phyloP scores from a whole-genome alignment of 345 rosid species.

The Gossypium thurberi region DNA sequence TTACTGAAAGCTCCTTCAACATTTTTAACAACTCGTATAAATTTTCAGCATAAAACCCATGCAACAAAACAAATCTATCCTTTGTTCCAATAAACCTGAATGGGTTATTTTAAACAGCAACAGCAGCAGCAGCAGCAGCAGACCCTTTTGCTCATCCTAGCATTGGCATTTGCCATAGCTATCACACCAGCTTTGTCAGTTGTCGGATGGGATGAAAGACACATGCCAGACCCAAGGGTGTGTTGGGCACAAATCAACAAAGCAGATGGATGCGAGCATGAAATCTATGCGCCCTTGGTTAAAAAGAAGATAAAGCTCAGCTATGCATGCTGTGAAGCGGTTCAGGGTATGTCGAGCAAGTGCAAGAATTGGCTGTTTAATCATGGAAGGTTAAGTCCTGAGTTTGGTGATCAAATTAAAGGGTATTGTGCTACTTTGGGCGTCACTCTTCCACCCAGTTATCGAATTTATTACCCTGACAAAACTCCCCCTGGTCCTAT shows the following conservation, averaged over 20 bases:
- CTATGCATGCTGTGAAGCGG: not conserved
- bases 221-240: not conserved
- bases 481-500: not conserved
- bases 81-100: not conserved
- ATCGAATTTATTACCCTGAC: not conserved
- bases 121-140: not conserved
- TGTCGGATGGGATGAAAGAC: not conserved
- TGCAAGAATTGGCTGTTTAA: not conserved
- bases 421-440: not conserved
- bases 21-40: not conserved
- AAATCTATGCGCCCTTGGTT: not conserved
- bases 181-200: not conserved
- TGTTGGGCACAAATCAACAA: not conserved
- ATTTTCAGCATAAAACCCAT: not conserved
- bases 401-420: constrained; percentile 2
- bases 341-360: not conserved
- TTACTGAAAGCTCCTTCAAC: not conserved
- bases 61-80: not conserved
- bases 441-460: not conserved
- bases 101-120: not conserved
- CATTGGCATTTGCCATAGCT: not conserved
- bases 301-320: not conserved
- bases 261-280: not conserved
- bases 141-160: not conserved
- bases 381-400: not conserved